Evolutionary conservation across 805 yeast genomes (phyloP).

Genomic region (Kluyveromyces siamensis): DNA sequence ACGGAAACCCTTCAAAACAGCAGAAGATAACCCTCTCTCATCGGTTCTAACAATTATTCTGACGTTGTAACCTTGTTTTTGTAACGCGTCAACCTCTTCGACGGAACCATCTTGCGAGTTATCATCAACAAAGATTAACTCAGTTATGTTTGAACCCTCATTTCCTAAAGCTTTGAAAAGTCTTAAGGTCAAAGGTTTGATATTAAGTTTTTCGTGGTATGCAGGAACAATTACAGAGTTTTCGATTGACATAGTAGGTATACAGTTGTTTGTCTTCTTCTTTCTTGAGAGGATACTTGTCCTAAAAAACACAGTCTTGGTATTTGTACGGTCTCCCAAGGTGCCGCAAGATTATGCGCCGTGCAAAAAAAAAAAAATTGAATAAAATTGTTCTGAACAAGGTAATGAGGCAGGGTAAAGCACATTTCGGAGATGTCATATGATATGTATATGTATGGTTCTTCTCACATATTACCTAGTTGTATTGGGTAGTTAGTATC

Average conservation of each 20-base stretch:
- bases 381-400: no score
- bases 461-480: no score
- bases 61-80: slow-evolving; percentile 39
- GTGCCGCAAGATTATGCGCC: no score
- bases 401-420: no score
- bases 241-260: slow-evolving; percentile 25
- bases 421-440: no score
- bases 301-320: no score
- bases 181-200: slow-evolving; percentile 40
- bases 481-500: no score
- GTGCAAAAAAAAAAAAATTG: no score
- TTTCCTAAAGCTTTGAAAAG: slow-evolving; percentile 41
- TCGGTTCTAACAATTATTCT: slow-evolving; percentile 41
- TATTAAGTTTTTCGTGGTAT: slow-evolving; percentile 40
- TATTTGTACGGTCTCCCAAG: no score
- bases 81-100: slow-evolving; percentile 39
- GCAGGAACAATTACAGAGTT: slow-evolving; percentile 42
- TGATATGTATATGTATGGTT: no score
- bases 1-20: slow-evolving; percentile 39
- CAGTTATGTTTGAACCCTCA: slow-evolving; percentile 33
- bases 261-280: neutral
- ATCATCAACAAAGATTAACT: slow-evolving; percentile 43
- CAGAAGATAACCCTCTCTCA: slow-evolving; percentile 43
- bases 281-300: no score
- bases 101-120: slow-evolving; percentile 44